These are phyloP conservation scores for Candida freyschussii DNA, from an alignment of 1,139 yeast genomes.

Conservation along the genomic window DNA sequence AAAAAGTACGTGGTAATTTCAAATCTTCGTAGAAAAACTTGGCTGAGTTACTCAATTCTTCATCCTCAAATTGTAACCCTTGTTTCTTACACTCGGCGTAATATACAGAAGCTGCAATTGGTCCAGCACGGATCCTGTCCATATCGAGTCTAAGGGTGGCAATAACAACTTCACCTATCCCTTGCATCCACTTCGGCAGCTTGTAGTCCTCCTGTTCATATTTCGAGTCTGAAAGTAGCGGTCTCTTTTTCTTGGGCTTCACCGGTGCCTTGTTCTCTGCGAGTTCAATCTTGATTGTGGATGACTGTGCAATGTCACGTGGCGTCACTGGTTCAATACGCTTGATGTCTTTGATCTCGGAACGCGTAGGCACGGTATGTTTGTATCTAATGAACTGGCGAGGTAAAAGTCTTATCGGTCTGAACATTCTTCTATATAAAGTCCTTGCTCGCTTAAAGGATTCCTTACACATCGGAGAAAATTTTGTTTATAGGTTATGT, in stretches of 20 bases:
- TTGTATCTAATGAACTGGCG: constrained; percentile 5
- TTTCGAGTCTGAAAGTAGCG: constrained; percentile 48
- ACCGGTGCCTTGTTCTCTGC: constrained; percentile 25
- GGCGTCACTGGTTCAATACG: constrained; percentile 19
- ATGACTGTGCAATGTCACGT: constrained; percentile 22
- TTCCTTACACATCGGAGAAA: too few species aligned
- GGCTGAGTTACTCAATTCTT: constrained; percentile 61
- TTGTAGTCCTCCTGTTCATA: constrained; percentile 55
- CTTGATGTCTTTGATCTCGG: constrained; percentile 15
- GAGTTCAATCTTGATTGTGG: constrained; percentile 19
- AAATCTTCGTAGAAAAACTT: constrained; percentile 73
- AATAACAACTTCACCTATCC: constrained; percentile 68
- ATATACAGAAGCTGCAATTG: constrained; percentile 86
- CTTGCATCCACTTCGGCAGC: constrained; percentile 66
- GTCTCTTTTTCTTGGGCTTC: constrained; percentile 35
- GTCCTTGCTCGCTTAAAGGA: too few species aligned
- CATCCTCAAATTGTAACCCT: constrained; percentile 71
- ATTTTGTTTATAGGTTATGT: too few species aligned
- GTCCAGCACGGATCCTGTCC: constrained; percentile 91
- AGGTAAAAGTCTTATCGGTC: background rate
- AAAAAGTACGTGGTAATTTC: constrained; percentile 77
- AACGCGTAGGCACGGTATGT: constrained; percentile 12
- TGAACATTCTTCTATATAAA: too few species aligned
- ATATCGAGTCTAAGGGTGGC: constrained; percentile 71
- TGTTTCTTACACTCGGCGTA: constrained; percentile 84